Conservation (phyloP, 495 filamentous ascomycete species). For the Endocarpon pusillum region DNA sequence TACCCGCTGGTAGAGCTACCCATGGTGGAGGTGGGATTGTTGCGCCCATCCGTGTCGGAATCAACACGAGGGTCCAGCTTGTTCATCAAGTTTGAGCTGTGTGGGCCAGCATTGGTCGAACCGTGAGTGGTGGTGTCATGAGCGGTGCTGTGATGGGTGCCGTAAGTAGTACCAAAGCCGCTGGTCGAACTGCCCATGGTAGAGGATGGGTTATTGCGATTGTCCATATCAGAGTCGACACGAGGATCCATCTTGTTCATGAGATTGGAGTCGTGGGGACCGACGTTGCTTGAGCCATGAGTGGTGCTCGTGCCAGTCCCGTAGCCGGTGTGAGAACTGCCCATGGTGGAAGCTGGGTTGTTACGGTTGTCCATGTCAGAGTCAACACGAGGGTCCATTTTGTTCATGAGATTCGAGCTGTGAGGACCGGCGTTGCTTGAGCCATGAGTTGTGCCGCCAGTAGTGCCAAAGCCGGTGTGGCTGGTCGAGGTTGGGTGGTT, state of each 20-base stretch:
- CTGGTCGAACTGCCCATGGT: slow-evolving; percentile 6
- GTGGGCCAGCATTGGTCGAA: slow-evolving; percentile 20
- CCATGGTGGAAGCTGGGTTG: too few relatives aligned
- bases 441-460: slow-evolving; percentile 9
- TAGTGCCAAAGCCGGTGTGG: slow-evolving; percentile 9
- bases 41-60: slow-evolving; percentile 19
- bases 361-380: too few relatives aligned
- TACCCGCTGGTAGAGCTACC: too few relatives aligned
- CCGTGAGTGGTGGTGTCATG: too few relatives aligned
- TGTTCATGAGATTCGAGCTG: slow-evolving; percentile 1
- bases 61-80: slow-evolving; percentile 26
- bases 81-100: slow-evolving; percentile 31
- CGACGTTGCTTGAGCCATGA: slow-evolving; percentile 9
- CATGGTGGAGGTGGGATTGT: too few relatives aligned
- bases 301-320: slow-evolving; percentile 1
- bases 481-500: slow-evolving; percentile 5
- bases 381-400: not conserved
- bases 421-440: slow-evolving; percentile 7
- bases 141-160: slow-evolving; percentile 2
- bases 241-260: slow-evolving; percentile 13
- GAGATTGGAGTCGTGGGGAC: slow-evolving; percentile 11
- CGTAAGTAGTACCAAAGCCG: slow-evolving; percentile 4
- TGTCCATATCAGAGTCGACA: slow-evolving; percentile 5
- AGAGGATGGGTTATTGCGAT: slow-evolving; percentile 8
- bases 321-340: too few relatives aligned